Conservation (phyloP, 2,329 filamentous ascomycete genomes). For the Xylariaceae sp. region DNA sequence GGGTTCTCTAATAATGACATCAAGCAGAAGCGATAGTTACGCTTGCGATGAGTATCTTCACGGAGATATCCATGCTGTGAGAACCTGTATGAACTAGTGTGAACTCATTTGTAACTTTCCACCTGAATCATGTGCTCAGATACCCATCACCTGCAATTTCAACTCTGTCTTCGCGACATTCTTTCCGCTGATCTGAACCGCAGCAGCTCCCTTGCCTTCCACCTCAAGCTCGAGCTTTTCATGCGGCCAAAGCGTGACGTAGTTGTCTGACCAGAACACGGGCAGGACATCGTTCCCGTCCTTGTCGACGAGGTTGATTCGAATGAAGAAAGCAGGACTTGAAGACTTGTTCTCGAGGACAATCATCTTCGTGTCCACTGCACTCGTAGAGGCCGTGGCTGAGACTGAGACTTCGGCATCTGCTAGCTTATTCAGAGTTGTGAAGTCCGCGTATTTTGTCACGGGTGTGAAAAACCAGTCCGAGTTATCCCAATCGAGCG, state of each 20-base stretch:
- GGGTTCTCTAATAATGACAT: too few relatives aligned
- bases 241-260: slow-evolving; percentile 55
- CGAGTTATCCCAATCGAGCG: slow-evolving; percentile 51
- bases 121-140: background rate
- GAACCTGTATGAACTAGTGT: too few relatives aligned
- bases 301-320: slow-evolving; percentile 43
- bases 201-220: slow-evolving; percentile 16
- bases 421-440: slow-evolving; percentile 35
- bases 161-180: slow-evolving; percentile 16
- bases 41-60: too few relatives aligned
- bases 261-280: slow-evolving; percentile 58
- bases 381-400: slow-evolving; percentile 2
- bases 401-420: slow-evolving; percentile 33
- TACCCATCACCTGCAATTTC: background rate
- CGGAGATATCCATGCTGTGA: too few relatives aligned
- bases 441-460: slow-evolving; percentile 44
- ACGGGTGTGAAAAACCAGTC: slow-evolving; percentile 59
- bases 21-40: too few relatives aligned
- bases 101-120: too few relatives aligned
- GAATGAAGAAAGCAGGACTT: slow-evolving; percentile 55
- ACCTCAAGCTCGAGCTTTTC: slow-evolving; percentile 44
- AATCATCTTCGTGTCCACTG: slow-evolving; percentile 20
- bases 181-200: slow-evolving; percentile 24
- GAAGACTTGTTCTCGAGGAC: slow-evolving; percentile 46
- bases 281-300: slow-evolving; percentile 43